These are phyloP conservation scores for Helianthus annuus DNA, from an alignment of 129 eudicot genomes.

Conservation along the genomic window HanXRQr2.0-SUNRISE NC_035441.2:111482567-111483066, in stretches of 20 bases:
- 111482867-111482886: constrained; percentile 36
- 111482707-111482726: too few relatives aligned
- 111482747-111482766: too few relatives aligned
- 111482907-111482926: not conserved
- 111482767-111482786: too few relatives aligned
- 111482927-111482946: constrained; percentile 19
- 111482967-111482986: constrained; percentile 42
- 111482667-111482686: too few relatives aligned
- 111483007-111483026: constrained; percentile 71
- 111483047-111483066: constrained; percentile 15
- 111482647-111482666: too few relatives aligned
- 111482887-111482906: constrained; percentile 7
- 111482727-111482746: too few relatives aligned
- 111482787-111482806: too few relatives aligned
- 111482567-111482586: too few relatives aligned
- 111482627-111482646: too few relatives aligned
- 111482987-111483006: constrained; percentile 61
- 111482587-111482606: too few relatives aligned
- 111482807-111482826: constrained; percentile 80
- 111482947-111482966: constrained; percentile 45
- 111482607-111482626: too few relatives aligned
- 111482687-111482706: too few relatives aligned
- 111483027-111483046: constrained; percentile 68
- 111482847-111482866: constrained; percentile 89
- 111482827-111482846: constrained; percentile 93